phyloP scores from a whole-genome alignment of 352 stramenopile genomes.

The Phytophthora vignae region DNA sequence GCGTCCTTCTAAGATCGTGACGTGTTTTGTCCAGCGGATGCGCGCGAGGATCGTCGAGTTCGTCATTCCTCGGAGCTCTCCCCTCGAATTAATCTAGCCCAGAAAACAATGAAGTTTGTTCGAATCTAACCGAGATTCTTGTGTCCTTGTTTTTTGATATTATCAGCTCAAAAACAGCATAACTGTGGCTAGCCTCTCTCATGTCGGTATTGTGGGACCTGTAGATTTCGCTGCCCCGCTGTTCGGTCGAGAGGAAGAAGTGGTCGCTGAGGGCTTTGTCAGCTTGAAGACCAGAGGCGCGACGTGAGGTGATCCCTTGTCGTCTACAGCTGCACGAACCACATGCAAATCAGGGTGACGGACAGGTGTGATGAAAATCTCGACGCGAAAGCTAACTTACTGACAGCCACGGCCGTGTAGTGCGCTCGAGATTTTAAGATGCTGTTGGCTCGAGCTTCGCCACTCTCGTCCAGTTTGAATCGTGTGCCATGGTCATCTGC shows the following conservation, averaged over 20 bases:
- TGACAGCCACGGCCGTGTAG: slow-evolving; percentile 61
- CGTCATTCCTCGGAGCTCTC: slow-evolving; percentile 29
- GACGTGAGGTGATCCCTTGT: slow-evolving; percentile 44
- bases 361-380: background rate
- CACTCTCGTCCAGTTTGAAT: slow-evolving; percentile 59
- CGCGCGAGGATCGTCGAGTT: slow-evolving; percentile 16
- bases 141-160: background rate
- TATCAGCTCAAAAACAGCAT: background rate
- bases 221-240: slow-evolving; percentile 25
- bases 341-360: slow-evolving; percentile 1
- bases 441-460: slow-evolving; percentile 45
- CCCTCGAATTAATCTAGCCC: slow-evolving; percentile 26
- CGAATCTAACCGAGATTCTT: slow-evolving; percentile 10
- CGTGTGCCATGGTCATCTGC: slow-evolving; percentile 50
- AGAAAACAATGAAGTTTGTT: slow-evolving; percentile 24
- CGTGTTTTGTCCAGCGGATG: slow-evolving; percentile 25
- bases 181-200: background rate
- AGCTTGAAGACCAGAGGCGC: slow-evolving; percentile 52
- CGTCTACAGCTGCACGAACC: slow-evolving; percentile 34
- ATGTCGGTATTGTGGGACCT: slow-evolving; percentile 11
- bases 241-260: slow-evolving; percentile 11
- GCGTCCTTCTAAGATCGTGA: slow-evolving; percentile 25
- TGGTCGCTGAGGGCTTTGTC: slow-evolving; percentile 18
- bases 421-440: slow-evolving; percentile 53
- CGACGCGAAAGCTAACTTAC: slow-evolving; percentile 42